Base-by-base conservation (phyloP, 495 filamentous ascomycete species). In the Aspergillus indologenus region DNA sequence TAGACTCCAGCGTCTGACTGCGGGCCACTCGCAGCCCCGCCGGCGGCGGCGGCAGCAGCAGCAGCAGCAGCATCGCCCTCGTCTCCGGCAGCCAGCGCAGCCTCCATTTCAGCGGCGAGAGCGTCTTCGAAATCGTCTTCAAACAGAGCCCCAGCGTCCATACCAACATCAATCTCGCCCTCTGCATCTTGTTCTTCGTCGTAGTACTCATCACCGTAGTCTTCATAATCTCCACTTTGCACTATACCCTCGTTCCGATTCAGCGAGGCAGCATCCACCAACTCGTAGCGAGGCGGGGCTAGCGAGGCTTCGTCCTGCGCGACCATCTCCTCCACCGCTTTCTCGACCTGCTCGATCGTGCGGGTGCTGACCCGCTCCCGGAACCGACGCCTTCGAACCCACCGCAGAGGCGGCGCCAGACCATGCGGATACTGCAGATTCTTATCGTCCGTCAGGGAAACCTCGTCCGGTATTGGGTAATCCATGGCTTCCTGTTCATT, bases 401-500 rank as follows among this genome's bases (percentile, higher is more conserved):
- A 90, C 55, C 90, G 85, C 83, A 99, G 89, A 0, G 94, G 94
- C 8, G 94, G 90, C 3, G 94, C 94, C 4, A 99, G 74, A 47
- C 94, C 94, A 71, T 98, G 94, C 6, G 94, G 88, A 76, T 91
- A 98, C 65, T 91, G 88, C 54, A 85, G 80, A 1, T 82, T 81
- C 55, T 80, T 79, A 20, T 78, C 69, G 22, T 87, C 85, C 26
- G 80, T 73, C 23, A 73, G 73, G 46, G 85, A 75, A 42, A 96
- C 77, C 20, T 87, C 84, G 8, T 72, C 67, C 15, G 92, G 92
- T 11, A 94, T 72, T 1, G 82, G 78, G 70, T 76, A 72, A 54
- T 80, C 79, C 75, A 88, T 52, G 0, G 89, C 91, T 64, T 95
- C 90, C 9, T 85, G 78, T 59, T 98, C 92, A 52, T 72, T 85